A percentile compares a stretch with the other conserved stretches of the same genome.
These are phyloP conservation scores for Urtica urens DNA, from an alignment of 306 rosid genomes.

Conservation along the genomic window DNA sequence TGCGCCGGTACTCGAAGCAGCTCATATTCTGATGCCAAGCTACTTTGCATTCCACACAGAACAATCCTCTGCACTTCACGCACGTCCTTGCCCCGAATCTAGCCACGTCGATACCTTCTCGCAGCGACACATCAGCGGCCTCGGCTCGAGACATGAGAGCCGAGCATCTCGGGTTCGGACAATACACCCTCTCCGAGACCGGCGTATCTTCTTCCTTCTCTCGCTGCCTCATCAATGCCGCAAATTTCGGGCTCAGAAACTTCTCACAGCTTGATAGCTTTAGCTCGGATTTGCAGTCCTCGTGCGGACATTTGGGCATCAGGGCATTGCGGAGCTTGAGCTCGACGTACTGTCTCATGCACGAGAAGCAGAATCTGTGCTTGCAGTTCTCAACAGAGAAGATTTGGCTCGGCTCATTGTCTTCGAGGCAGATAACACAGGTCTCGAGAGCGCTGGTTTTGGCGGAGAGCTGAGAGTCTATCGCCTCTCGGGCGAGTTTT, in stretches of 20 bases:
- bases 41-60: constrained; percentile 63
- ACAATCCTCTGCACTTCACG: constrained; percentile 44
- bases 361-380: constrained; percentile 66
- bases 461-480: constrained; percentile 34
- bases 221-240: constrained; percentile 40
- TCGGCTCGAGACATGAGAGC: constrained; percentile 47
- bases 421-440: constrained; percentile 74
- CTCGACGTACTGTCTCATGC: constrained; percentile 75
- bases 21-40: constrained; percentile 55
- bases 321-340: constrained; percentile 52
- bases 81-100: constrained; percentile 36
- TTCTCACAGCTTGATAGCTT: constrained; percentile 41
- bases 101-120: constrained; percentile 8
- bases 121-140: constrained; percentile 32
- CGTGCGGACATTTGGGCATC: constrained; percentile 59
- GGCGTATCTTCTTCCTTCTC: constrained; percentile 61
- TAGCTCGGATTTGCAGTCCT: constrained; percentile 42
- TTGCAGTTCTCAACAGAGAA: constrained; percentile 52
- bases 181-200: constrained; percentile 46
- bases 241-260: constrained; percentile 43
- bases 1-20: constrained; percentile 31
- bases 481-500: constrained; percentile 61
- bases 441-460: constrained; percentile 29
- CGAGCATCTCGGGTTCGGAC: constrained; percentile 68
- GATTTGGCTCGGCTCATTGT: constrained; percentile 29